These are phyloP conservation scores for Tetratostichococcus sp. DNA, from an alignment of 139 green algal species.

Conservation along the genomic window DNA sequence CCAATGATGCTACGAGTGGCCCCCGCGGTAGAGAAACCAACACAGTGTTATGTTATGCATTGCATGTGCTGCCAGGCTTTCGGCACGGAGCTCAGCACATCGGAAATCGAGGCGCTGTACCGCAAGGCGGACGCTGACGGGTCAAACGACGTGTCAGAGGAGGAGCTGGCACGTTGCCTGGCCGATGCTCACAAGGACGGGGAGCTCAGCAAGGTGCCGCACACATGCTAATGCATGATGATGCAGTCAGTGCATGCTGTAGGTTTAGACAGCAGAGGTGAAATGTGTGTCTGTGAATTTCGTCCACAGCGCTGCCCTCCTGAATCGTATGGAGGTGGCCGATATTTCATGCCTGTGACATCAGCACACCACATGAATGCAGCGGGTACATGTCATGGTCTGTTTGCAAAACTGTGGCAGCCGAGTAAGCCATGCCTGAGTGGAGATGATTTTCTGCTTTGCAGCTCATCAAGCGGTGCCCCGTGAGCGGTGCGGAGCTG, in stretches of 20 bases:
- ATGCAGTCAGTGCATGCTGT: no score
- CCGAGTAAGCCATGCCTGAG: no score
- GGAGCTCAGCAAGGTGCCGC: slow-evolving; percentile 4
- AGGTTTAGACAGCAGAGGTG: no score
- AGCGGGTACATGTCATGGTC: no score
- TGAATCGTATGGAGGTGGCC: no score
- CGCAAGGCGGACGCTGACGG: slow-evolving; percentile 13
- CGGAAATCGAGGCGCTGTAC: slow-evolving; percentile 27
- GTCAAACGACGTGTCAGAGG: slow-evolving; percentile 5
- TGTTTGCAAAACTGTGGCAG: no score
- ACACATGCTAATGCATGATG: not conserved
- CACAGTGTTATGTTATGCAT: not conserved
- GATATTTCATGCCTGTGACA: no score
- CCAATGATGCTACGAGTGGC: no score
- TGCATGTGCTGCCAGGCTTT: slow-evolving; percentile 17
- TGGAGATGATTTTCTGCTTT: not conserved
- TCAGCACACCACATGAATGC: not conserved
- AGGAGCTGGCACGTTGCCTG: slow-evolving; percentile 25
- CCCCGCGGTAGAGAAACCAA: no score
- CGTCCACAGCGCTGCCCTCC: no score
- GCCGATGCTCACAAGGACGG: not conserved
- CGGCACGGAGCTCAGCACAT: slow-evolving; percentile 14
- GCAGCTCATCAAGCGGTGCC: slow-evolving; percentile 32
- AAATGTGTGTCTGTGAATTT: no score
- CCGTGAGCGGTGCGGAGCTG: slow-evolving; percentile 40